Base-by-base conservation (phyloP, 352 stramenopile species). In the Phytophthora boehmeriae region DNA sequence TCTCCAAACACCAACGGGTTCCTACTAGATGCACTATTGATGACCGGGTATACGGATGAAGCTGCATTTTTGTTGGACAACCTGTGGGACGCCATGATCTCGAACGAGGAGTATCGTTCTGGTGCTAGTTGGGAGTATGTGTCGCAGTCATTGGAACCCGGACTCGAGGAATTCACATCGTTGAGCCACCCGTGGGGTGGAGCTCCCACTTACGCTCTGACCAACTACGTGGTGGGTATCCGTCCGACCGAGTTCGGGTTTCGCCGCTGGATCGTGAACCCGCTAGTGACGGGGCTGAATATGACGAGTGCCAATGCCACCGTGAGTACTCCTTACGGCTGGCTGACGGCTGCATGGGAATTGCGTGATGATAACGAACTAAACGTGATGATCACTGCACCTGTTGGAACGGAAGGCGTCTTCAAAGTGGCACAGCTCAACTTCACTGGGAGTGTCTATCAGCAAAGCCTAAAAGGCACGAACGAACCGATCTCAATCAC, bases 1-100 rank as follows among this genome's bases (percentile, higher is more conserved):
- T 73, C 60, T 5, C 67, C 67, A 16, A 75, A 75, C 43, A 75
- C 67, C 30, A 75, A 75, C 47, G 62, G 67, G 0, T 72, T 75
- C 48, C 30, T 75, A 22, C 48, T 75, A 8, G 56, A 68, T 34
- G 67, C 56, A 11, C 47, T 75, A 16, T 17, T 72, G 13, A 47
- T 69, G 22, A 39, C 27, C 13, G 56, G 56, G 28, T 60, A 75
- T 41, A 64, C 41, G 10, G 41, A 69, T 16, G 25, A 75, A 42
- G 55, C 55, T 16, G 62, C 28, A 11, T 75, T 75, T 28, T 43
- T 74, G 39, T 42, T 75, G 1, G 66, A 71, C 41, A 71, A 71
- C 50, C 61, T 71, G 41, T 75, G 66, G 66, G 61, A 71, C 32
- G 61, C 35, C 35, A 75, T 75, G 66, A 58, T 75, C 23, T 74